phyloP scores from a whole-genome alignment of 2,329 filamentous ascomycete species.

The Fusarium sterilihyphosum region DNA sequence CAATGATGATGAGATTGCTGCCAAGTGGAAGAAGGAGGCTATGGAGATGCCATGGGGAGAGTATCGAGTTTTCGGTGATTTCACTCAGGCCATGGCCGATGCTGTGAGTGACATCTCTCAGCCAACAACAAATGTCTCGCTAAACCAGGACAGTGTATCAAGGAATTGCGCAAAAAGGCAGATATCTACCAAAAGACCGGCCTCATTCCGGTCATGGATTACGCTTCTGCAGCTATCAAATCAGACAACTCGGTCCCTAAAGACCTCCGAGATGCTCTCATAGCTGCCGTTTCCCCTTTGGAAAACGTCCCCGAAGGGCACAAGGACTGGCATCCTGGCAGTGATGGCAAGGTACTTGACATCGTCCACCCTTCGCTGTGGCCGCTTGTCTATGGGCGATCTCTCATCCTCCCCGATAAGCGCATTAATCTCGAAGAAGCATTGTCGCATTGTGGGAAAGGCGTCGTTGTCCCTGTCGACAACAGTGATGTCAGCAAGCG shows the following conservation, averaged over 20 bases:
- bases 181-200: constrained; percentile 47
- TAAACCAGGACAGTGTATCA: constrained; percentile 42
- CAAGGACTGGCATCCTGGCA: constrained; percentile 47
- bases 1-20: constrained; percentile 37
- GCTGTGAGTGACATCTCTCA: constrained; percentile 36
- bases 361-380: constrained; percentile 37
- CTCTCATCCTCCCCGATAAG: constrained; percentile 48
- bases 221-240: constrained; percentile 47
- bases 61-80: constrained; percentile 37
- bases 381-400: constrained; percentile 39
- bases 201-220: constrained; percentile 49
- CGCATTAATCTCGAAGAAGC: constrained; percentile 51
- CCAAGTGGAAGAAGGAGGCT: constrained; percentile 45
- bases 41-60: constrained; percentile 45
- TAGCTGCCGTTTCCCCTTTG: constrained; percentile 55
- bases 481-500: neutral
- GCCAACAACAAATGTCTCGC: neutral
- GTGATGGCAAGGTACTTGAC: constrained; percentile 30
- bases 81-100: constrained; percentile 46
- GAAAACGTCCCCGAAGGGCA: constrained; percentile 59
- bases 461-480: constrained; percentile 41
- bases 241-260: constrained; percentile 46
- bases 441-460: constrained; percentile 48
- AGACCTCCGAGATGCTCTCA: constrained; percentile 51
- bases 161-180: constrained; percentile 48